phyloP scores from a whole-genome alignment of 1,284 basidiomycete species.

The Sporisorium iseilematis-ciliati region DNA sequence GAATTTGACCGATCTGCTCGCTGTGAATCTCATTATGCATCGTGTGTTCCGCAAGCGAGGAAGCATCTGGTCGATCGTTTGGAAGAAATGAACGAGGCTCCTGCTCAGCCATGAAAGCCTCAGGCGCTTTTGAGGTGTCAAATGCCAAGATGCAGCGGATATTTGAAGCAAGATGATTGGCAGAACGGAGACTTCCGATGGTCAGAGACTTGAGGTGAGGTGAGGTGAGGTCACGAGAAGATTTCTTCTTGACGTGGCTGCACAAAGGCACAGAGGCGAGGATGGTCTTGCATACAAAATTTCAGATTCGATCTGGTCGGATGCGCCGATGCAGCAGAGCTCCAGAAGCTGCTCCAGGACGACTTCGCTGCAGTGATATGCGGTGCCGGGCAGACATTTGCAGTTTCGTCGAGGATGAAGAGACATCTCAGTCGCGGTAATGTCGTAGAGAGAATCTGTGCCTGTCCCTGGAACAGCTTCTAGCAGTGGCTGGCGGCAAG shows the following conservation, averaged over 20 bases:
- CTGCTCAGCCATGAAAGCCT: background rate
- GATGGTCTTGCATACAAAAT: background rate
- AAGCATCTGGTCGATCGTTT: constrained; percentile 17
- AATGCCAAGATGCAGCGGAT: constrained; percentile 20
- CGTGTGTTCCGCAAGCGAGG: constrained; percentile 8
- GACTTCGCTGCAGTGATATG: background rate
- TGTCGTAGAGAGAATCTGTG: too few relatives aligned
- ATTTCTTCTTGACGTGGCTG: constrained; percentile 3
- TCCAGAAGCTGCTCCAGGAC: constrained; percentile 13
- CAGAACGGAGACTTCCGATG: constrained; percentile 35
- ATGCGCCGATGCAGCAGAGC: constrained; percentile 11
- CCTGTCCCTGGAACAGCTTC: too few relatives aligned
- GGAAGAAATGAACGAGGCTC: constrained; percentile 3
- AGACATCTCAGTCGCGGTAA: too few relatives aligned
- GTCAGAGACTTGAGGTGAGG: background rate
- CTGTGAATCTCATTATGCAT: background rate
- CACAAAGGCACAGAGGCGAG: background rate
- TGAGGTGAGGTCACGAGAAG: constrained; percentile 21
- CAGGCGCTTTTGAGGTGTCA: constrained; percentile 13
- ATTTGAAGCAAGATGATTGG: constrained; percentile 17
- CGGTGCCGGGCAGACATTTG: too few relatives aligned
- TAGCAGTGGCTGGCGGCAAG: too few relatives aligned
- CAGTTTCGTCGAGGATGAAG: too few relatives aligned
- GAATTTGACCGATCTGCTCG: constrained; percentile 16
- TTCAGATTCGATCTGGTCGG: constrained; percentile 5